phyloP scores from a whole-genome alignment of 208 protist species.

The Leishmania turanica region DNA sequence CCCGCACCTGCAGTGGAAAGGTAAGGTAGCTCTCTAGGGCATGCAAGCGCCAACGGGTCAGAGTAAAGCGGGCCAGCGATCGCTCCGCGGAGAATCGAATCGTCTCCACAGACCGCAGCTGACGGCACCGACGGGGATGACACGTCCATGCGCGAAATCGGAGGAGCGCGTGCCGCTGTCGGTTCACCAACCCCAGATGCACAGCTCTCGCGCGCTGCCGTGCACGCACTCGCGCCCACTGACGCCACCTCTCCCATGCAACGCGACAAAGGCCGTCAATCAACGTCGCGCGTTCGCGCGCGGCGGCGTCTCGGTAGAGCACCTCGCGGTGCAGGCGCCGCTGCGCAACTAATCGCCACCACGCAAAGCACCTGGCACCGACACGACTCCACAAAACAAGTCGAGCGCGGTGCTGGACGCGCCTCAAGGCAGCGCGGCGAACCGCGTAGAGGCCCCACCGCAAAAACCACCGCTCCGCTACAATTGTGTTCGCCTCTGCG shows the following conservation, averaged over 20 bases:
- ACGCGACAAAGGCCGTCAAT: conserved; percentile 11
- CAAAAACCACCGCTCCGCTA: conserved; percentile 11
- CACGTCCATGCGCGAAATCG: conserved; percentile 9
- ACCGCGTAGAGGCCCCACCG: conserved; percentile 29
- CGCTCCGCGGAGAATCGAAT: conserved; percentile 25
- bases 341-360: conserved; percentile 31
- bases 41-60: conserved; percentile 25
- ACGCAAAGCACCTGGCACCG: conserved; percentile 26
- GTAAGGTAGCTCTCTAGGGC: conserved; percentile 12
- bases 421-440: conserved; percentile 11
- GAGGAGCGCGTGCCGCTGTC: conserved; percentile 17
- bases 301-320: conserved; percentile 17
- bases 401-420: conserved; percentile 9
- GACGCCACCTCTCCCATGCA: conserved; percentile 20
- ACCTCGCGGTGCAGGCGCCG: conserved; percentile 26
- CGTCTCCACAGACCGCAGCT: conserved; percentile 9
- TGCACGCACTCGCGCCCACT: conserved; percentile 8
- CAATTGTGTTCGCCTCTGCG: conserved; percentile 9
- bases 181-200: conserved; percentile 18
- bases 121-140: neutral
- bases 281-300: conserved; percentile 11
- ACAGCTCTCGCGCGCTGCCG: conserved; percentile 3
- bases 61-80: conserved; percentile 17
- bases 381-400: conserved; percentile 20
- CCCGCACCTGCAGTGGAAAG: conserved; percentile 17